phyloP scores from a whole-genome alignment of 2,329 filamentous ascomycete species.

The Orbilia oligospora region DNA sequence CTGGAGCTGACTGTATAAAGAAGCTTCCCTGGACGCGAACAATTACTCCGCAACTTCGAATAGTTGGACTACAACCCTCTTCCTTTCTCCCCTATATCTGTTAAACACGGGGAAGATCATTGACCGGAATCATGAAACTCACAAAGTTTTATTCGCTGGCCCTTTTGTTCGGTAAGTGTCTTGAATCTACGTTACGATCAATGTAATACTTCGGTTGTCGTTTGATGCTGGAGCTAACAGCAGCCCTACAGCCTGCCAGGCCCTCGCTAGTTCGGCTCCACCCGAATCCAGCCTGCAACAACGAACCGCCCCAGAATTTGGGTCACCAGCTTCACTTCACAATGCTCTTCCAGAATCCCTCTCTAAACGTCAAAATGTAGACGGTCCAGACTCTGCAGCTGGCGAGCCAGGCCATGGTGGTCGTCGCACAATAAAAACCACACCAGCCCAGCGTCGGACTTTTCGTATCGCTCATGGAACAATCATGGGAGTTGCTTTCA shows the following conservation, averaged over 20 bases:
- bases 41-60: neutral
- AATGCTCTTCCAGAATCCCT: slow-evolving; percentile 9
- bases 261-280: slow-evolving; percentile 26
- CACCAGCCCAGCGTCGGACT: slow-evolving; percentile 42
- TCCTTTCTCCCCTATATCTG: neutral
- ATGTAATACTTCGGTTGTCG: neutral
- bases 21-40: neutral
- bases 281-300: slow-evolving; percentile 28
- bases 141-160: slow-evolving; percentile 2
- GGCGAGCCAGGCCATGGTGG: slow-evolving; percentile 50
- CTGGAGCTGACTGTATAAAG: slow-evolving; percentile 20
- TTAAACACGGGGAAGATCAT: neutral
- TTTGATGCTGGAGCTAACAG: neutral
- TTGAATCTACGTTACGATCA: neutral
- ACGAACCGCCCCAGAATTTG: slow-evolving; percentile 8
- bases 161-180: slow-evolving; percentile 11
- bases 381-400: slow-evolving; percentile 39
- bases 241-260: slow-evolving; percentile 15
- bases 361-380: slow-evolving; percentile 10
- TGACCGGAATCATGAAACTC: slow-evolving; percentile 5
- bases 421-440: slow-evolving; percentile 49
- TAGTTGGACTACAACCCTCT: neutral
- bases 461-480: slow-evolving; percentile 64
- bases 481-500: slow-evolving; percentile 75
- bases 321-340: neutral